Conservation (phyloP, 2,329 filamentous ascomycete species). For the Diplodia mutila region DNA sequence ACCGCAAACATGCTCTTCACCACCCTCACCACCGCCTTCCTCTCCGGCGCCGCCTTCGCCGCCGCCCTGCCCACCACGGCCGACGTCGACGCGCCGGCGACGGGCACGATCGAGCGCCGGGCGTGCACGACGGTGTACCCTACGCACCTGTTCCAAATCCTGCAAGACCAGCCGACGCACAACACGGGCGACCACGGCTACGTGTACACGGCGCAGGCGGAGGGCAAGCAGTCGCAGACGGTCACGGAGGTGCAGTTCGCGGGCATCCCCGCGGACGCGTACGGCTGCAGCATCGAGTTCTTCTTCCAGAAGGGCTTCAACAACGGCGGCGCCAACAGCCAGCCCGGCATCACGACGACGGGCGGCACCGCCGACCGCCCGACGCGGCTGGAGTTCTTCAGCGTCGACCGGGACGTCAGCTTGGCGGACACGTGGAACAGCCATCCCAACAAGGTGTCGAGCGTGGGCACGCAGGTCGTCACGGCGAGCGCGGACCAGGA, state of each 20-base stretch:
- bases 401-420: slow-evolving; percentile 10
- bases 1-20: slow-evolving; percentile 31
- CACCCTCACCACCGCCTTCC: slow-evolving; percentile 29
- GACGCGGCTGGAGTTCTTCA: slow-evolving; percentile 31
- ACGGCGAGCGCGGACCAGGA: not conserved
- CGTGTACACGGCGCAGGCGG: slow-evolving; percentile 7
- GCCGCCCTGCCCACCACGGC: slow-evolving; percentile 27
- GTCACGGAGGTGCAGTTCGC: slow-evolving; percentile 30
- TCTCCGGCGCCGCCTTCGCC: slow-evolving; percentile 27
- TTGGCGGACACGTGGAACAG: not conserved
- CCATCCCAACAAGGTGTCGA: not conserved
- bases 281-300: slow-evolving; percentile 36
- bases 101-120: slow-evolving; percentile 28
- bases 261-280: slow-evolving; percentile 32
- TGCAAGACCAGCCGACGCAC: slow-evolving; percentile 31
- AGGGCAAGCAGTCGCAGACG: slow-evolving; percentile 27
- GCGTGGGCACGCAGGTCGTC: slow-evolving; percentile 3
- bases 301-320: slow-evolving; percentile 33
- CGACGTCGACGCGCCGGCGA: slow-evolving; percentile 19
- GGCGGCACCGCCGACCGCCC: slow-evolving; percentile 25
- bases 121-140: slow-evolving; percentile 32
- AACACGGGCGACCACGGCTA: slow-evolving; percentile 28
- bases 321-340: not conserved
- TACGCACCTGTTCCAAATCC: slow-evolving; percentile 30
- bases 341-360: slow-evolving; percentile 26